These are phyloP conservation scores for Podospora anserina DNA, from an alignment of 495 filamentous ascomycete species.

Conservation along the genomic window DNA sequence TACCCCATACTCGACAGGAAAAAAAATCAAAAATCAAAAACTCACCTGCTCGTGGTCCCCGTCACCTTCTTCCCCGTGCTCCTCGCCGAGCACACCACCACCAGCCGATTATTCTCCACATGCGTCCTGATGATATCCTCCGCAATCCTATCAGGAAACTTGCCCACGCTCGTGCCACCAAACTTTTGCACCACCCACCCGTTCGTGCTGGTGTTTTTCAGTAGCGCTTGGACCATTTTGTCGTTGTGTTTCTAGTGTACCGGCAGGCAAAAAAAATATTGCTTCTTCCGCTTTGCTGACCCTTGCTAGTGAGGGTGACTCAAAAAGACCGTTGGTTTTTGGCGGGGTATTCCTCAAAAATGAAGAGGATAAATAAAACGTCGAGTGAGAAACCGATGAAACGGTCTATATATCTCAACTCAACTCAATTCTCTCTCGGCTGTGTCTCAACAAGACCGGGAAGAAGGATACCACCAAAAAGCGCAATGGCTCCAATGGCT, in stretches of 20 bases:
- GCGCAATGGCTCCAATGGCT: neutral
- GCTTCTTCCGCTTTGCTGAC: neutral
- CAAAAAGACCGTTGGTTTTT: neutral
- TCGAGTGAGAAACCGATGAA: neutral
- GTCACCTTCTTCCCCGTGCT: conserved; percentile 87
- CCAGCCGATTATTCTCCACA: conserved; percentile 65
- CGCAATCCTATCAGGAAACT: conserved; percentile 42
- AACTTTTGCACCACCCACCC: conserved; percentile 85
- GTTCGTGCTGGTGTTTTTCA: conserved; percentile 36
- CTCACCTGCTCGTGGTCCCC: conserved; percentile 92
- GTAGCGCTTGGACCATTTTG: conserved; percentile 24
- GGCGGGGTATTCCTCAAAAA: neutral
- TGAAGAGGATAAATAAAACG: neutral
- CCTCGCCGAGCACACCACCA: conserved; percentile 88
- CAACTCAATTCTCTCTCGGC: neutral
- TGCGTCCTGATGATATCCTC: conserved; percentile 52
- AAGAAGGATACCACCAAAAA: neutral
- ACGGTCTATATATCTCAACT: neutral
- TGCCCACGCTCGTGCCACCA: conserved; percentile 67
- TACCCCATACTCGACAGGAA: neutral
- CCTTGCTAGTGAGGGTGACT: neutral
- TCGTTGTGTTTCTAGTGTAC: neutral
- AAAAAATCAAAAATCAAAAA: conserved; percentile 10
- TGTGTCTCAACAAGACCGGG: neutral
- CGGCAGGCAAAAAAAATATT: neutral